These are phyloP conservation scores for Tolypocladium album DNA, from an alignment of 2,329 filamentous ascomycete species.

Conservation along the genomic window DNA sequence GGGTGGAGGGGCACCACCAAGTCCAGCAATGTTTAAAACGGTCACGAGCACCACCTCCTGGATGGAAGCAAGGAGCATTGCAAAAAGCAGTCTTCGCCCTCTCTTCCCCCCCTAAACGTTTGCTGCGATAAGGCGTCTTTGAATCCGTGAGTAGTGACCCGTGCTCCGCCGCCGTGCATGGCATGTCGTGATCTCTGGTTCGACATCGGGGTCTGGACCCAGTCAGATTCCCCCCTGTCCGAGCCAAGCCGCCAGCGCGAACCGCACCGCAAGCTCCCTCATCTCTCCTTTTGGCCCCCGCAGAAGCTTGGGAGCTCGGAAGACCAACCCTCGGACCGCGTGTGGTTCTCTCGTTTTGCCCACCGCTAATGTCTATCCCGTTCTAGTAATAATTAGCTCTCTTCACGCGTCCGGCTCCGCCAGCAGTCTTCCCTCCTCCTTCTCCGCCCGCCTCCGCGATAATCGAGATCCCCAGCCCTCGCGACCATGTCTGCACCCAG, in stretches of 20 bases:
- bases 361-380: background rate
- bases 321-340: background rate
- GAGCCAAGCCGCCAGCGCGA: background rate
- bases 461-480: background rate
- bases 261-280: background rate
- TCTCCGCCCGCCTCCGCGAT: background rate
- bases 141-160: background rate
- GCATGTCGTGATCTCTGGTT: background rate
- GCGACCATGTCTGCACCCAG: slow-evolving; percentile 19
- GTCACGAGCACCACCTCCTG: background rate
- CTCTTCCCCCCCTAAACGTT: background rate
- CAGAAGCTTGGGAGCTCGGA: background rate
- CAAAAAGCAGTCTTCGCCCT: background rate
- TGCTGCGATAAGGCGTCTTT: background rate
- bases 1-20: background rate
- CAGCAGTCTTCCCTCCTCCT: background rate
- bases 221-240: background rate
- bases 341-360: background rate
- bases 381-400: background rate
- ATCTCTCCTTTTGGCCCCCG: background rate
- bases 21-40: background rate
- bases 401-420: background rate
- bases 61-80: background rate
- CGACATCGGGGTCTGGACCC: background rate
- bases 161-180: background rate